phyloP scores from a whole-genome alignment of 352 stramenopile species.

The Globisporangium sylvaticum region DNA sequence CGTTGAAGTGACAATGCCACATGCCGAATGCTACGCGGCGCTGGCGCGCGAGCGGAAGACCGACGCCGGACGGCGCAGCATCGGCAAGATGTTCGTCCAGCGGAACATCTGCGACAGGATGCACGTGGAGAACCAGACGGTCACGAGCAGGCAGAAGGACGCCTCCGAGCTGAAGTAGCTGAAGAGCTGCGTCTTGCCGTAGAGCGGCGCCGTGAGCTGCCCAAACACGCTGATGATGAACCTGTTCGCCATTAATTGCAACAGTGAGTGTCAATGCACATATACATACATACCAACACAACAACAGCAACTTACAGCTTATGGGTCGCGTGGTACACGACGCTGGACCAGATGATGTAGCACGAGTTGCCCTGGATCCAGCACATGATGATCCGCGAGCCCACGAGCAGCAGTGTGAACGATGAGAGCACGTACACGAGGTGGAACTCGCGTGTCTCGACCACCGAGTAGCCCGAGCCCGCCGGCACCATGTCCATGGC shows the following conservation, averaged over 20 bases:
- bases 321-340: conserved; percentile 83
- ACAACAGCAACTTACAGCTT: conserved; percentile 62
- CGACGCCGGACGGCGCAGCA: conserved; percentile 43
- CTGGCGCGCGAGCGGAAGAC: conserved; percentile 32
- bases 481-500: conserved; percentile 65
- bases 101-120: conserved; percentile 86
- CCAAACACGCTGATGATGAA: conserved; percentile 88
- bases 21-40: conserved; percentile 26
- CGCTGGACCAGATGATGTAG: conserved; percentile 88
- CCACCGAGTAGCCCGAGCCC: conserved; percentile 74
- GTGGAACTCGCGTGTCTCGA: conserved; percentile 74
- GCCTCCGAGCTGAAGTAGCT: conserved; percentile 85
- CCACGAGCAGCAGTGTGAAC: conserved; percentile 77
- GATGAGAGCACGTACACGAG: conserved; percentile 73
- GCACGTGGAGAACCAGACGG: conserved; percentile 87
- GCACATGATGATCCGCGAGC: conserved; percentile 88
- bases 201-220: conserved; percentile 76
- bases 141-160: conserved; percentile 78
- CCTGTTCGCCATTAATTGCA: conserved; percentile 22
- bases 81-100: conserved; percentile 75
- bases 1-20: neutral
- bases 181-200: conserved; percentile 80
- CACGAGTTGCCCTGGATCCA: conserved; percentile 88
- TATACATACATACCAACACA: neutral
- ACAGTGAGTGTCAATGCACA: neutral